Percentiles rank a stretch among this genome's conserved stretches.
Evolutionary conservation across 2,329 filamentous ascomycete genomes (phyloP).

Genomic region (Aspergillus sp.): DNA sequence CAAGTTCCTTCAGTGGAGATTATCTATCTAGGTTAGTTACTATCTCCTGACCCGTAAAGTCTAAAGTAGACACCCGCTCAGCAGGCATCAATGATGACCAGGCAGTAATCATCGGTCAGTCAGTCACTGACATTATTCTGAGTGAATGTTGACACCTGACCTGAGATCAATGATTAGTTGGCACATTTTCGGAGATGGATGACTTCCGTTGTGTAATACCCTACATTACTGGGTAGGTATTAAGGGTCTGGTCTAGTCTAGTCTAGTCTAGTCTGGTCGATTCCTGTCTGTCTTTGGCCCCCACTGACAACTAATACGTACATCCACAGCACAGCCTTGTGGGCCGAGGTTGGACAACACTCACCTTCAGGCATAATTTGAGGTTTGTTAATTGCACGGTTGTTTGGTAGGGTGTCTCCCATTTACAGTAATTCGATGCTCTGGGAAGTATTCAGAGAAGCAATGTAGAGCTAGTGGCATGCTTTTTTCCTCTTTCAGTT

Average conservation of each 20-base stretch:
- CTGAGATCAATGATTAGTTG: not conserved
- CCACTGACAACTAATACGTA: not conserved
- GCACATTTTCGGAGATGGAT: not conserved
- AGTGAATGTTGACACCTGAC: not conserved
- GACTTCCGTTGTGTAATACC: not conserved
- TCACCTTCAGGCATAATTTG: not conserved
- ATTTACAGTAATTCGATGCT: too few species aligned
- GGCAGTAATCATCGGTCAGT: not conserved
- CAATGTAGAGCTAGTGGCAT: too few species aligned
- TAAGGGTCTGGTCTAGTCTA: too few species aligned
- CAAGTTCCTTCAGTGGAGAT: not conserved
- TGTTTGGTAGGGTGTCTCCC: too few species aligned
- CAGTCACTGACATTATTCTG: too few species aligned
- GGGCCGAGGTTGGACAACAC: not conserved
- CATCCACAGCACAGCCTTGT: conserved; percentile 4
- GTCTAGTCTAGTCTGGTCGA: not conserved
- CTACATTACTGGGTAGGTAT: not conserved
- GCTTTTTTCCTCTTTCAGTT: too few species aligned
- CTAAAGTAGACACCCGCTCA: not conserved
- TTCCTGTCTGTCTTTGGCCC: not conserved
- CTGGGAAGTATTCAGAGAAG: too few species aligned
- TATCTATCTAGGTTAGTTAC: not conserved
- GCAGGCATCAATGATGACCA: not conserved
- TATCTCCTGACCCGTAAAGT: not conserved
- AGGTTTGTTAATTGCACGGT: too few species aligned